These are phyloP conservation scores for Nicotiana tabacum DNA, from an alignment of 257 asterid genomes.

Conservation along the genomic window DNA sequence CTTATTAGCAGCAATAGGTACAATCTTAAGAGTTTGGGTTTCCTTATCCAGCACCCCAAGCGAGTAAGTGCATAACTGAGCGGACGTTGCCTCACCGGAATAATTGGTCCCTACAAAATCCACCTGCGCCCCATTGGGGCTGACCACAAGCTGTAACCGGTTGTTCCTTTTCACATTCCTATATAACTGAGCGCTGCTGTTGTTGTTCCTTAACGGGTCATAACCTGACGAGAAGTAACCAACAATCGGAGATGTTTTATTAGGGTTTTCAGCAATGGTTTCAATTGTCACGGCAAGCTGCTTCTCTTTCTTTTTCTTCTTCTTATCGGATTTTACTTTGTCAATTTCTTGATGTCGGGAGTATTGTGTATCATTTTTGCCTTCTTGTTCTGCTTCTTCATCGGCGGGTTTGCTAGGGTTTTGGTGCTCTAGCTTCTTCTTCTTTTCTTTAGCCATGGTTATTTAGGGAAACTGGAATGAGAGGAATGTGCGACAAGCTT, in stretches of 20 bases:
- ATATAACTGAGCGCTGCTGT: conserved; percentile 20
- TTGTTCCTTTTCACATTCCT: conserved; percentile 36
- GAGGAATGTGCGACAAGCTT: not conserved
- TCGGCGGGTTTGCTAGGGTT: conserved; percentile 5
- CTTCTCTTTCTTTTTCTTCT: not conserved
- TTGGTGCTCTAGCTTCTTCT: conserved; percentile 8
- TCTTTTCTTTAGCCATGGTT: conserved; percentile 36
- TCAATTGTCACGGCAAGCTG: conserved; percentile 27
- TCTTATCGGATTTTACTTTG: not conserved
- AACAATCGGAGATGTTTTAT: conserved; percentile 46
- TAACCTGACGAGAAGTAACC: conserved; percentile 68
- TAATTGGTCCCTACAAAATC: conserved; percentile 70
- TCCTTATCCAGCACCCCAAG: conserved; percentile 71
- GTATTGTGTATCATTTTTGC: not conserved
- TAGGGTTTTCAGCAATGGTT: conserved; percentile 32
- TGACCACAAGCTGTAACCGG: conserved; percentile 58
- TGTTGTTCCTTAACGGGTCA: conserved; percentile 35
- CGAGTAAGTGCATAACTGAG: conserved; percentile 60
- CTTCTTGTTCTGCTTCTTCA: conserved; percentile 2
- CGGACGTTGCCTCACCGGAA: conserved; percentile 65
- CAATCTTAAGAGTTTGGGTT: conserved; percentile 49
- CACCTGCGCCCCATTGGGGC: conserved; percentile 40
- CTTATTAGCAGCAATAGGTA: conserved; percentile 44
- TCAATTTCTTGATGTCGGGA: not conserved
- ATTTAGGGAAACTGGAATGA: not conserved